Evolutionary conservation across 257 asterid species (phyloP), one percentile per base, ranked within the genome.

Genomic region (Scutellaria galericulata): DNA sequence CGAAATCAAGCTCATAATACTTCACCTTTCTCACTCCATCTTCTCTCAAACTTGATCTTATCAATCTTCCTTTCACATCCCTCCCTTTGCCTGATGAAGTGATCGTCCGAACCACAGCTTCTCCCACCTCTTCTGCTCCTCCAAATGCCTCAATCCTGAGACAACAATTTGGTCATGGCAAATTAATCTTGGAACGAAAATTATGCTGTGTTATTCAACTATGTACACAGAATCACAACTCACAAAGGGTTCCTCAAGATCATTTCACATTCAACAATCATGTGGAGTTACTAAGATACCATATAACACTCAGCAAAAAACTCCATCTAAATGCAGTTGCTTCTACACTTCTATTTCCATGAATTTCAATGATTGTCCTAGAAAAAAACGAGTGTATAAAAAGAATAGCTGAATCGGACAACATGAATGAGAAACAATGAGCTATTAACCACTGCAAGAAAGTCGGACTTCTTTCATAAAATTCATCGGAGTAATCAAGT

Each of bases 61-160:
- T 68, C 75, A 93, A 11, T 47, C 72, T 74, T 40, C 92, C 96
- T 57, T 85, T 85, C 56, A 90, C 82, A 31, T 84, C 80, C 5
- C 81, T 63, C 40, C 79, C 66, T 66, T 79, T 77, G 10, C 83
- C 64, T 6, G 90, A 83, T 64, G 81, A 78, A 55, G 96, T 84
- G 31, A 93, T 81, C 31, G 4, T 87, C 71, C 82, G 58, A 54
- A 91, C 78, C 0, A 93, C 46, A 5, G 89, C 87, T 69, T 89
- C 93, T 61, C 96, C 97, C 15, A 90, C 90, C 79, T 89, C 96
- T 55, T 81, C 75, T 12, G 95, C 83, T 76, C 96, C 96, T 65
- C 98, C 97, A 78, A 91, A 91, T 24, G 90, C 84, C 64, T 89
- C 98, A 47, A 91, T 88, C 63, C 97, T 93, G 88, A 27, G 58